Evolutionary conservation across 768 basidiomycete species (phyloP).

Genomic region (Sistotremastrum suecicum): DNA sequence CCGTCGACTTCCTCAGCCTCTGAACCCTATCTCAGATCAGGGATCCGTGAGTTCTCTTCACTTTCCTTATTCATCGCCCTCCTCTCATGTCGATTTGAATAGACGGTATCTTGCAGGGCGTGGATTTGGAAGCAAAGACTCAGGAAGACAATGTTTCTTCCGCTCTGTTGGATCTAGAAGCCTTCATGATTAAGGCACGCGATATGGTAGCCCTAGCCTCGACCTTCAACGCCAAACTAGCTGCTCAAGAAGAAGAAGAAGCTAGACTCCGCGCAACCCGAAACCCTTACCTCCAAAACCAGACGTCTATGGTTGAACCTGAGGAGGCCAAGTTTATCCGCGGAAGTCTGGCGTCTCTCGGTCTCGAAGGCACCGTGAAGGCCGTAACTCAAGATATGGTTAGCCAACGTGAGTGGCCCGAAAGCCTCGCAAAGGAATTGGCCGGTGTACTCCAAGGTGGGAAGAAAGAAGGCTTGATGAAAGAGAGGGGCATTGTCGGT

Average conservation of each 20-base stretch:
- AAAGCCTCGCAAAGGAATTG: slow-evolving; percentile 73
- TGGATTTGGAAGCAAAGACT: slow-evolving; percentile 51
- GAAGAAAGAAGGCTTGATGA: slow-evolving; percentile 49
- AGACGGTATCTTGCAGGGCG: slow-evolving; percentile 76
- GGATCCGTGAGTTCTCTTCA: slow-evolving; percentile 31
- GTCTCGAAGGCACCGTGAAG: slow-evolving; percentile 60
- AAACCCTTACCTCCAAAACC: slow-evolving; percentile 7
- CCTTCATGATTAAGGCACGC: slow-evolving; percentile 77
- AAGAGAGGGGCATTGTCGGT: slow-evolving; percentile 63
- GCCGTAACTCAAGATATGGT: slow-evolving; percentile 87
- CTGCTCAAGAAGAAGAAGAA: slow-evolving; percentile 22
- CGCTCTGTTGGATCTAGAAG: slow-evolving; percentile 79
- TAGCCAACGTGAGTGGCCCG: slow-evolving; percentile 67
- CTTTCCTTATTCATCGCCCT: background rate
- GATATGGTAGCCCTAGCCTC: slow-evolving; percentile 88
- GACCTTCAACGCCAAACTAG: slow-evolving; percentile 73
- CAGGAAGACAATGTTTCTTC: slow-evolving; percentile 53
- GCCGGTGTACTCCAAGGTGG: slow-evolving; percentile 47
- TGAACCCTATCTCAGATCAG: slow-evolving; percentile 20
- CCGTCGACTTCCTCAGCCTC: too few species aligned
- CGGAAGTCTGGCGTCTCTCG: slow-evolving; percentile 79
- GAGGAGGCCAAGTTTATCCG: slow-evolving; percentile 82
- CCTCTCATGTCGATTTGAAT: background rate
- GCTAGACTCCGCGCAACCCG: slow-evolving; percentile 1
- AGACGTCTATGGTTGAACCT: slow-evolving; percentile 38